These are phyloP conservation scores for Cladophialophora yegresii DNA, from an alignment of 2,329 filamentous ascomycete species.

Conservation along the genomic window DNA sequence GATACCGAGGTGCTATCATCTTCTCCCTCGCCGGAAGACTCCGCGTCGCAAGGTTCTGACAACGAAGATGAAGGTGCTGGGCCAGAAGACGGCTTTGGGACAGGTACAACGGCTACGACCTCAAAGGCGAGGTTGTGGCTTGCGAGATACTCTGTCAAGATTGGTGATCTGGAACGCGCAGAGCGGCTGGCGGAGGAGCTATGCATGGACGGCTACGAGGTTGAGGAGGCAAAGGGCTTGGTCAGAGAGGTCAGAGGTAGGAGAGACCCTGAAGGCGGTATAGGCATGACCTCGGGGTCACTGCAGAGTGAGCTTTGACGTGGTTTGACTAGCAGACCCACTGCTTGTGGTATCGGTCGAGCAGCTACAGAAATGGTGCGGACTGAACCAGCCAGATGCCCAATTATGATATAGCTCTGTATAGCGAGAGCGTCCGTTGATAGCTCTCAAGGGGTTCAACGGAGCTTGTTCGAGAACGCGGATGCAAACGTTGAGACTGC, in stretches of 20 bases:
- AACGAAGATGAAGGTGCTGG: constrained; percentile 45
- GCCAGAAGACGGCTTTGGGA: constrained; percentile 56
- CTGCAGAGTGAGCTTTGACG: neutral
- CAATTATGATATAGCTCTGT: neutral
- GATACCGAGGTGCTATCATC: constrained; percentile 38
- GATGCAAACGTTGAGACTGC: neutral
- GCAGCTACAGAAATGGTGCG: neutral
- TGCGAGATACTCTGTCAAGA: constrained; percentile 75
- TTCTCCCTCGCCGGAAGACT: neutral
- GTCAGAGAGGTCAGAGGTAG: constrained; percentile 81
- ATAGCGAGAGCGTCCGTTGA: neutral
- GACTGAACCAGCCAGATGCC: neutral
- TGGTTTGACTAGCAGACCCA: neutral
- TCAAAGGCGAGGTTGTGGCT: constrained; percentile 94
- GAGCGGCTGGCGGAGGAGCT: constrained; percentile 84
- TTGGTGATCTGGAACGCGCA: constrained; percentile 72
- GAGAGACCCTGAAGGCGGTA: constrained; percentile 54
- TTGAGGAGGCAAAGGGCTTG: constrained; percentile 93
- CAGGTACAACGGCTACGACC: constrained; percentile 86
- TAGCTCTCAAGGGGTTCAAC: neutral
- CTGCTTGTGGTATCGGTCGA: neutral
- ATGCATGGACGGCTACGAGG: constrained; percentile 92
- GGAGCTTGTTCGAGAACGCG: neutral
- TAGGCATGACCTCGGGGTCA: constrained; percentile 6
- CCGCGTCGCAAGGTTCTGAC: constrained; percentile 26